Conservation (phyloP, 2,329 filamentous ascomycete species). For the Blastomyces parvus region DNA sequence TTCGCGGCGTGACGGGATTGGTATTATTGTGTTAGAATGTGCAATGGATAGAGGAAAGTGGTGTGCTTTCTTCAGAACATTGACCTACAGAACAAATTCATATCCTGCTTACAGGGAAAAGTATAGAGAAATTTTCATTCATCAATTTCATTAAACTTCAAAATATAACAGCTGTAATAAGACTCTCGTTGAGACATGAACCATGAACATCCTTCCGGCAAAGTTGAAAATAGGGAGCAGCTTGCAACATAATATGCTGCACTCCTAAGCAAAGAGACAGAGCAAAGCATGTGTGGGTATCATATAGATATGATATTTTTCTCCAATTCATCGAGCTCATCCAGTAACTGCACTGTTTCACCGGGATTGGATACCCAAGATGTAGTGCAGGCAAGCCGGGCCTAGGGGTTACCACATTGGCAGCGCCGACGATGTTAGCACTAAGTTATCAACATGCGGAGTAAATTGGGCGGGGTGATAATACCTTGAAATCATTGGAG, state of each 20-base stretch:
- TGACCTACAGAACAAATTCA: background rate
- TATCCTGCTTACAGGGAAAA: background rate
- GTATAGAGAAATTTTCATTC: background rate
- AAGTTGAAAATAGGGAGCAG: background rate
- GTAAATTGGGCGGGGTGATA: background rate
- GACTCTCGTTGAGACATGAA: background rate
- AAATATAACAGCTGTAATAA: background rate
- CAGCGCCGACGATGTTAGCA: background rate
- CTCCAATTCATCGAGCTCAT: slow-evolving; percentile 60
- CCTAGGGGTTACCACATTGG: slow-evolving; percentile 34
- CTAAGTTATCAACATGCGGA: background rate
- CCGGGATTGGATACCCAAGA: slow-evolving; percentile 91
- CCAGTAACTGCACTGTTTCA: slow-evolving; percentile 81
- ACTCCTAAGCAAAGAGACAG: background rate
- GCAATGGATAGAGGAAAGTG: background rate
- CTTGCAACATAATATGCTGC: background rate
- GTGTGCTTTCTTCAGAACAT: background rate
- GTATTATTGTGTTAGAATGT: background rate
- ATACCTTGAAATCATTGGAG: slow-evolving; percentile 88
- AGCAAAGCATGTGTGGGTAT: background rate
- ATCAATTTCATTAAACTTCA: background rate
- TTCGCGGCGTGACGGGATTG: too few relatives aligned
- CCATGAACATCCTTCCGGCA: background rate
- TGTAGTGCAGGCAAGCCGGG: slow-evolving; percentile 80
- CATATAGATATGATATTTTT: slow-evolving; percentile 1